Evolutionary conservation across 495 filamentous ascomycete genomes (phyloP).

Genomic region (Lepidopterella palustris): DNA sequence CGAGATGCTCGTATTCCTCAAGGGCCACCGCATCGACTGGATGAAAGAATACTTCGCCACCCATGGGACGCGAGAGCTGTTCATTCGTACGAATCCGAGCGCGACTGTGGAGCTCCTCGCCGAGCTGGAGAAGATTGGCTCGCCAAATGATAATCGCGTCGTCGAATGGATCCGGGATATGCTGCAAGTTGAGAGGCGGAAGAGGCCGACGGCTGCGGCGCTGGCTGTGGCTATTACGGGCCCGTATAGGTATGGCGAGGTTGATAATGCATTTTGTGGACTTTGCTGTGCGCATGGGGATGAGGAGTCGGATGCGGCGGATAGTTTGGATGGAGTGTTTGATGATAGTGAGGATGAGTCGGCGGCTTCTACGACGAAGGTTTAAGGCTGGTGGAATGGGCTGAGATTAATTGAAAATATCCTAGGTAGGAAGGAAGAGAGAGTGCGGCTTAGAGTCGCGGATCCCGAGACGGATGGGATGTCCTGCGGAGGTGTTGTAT

Average conservation of each 20-base stretch:
- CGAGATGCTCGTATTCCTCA: conserved; percentile 37
- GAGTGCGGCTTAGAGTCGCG: no score
- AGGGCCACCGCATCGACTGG: background rate
- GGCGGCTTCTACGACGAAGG: no score
- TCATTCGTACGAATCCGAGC: background rate
- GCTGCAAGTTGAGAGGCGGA: background rate
- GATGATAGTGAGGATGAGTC: background rate
- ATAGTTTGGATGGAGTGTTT: background rate
- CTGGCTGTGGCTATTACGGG: background rate
- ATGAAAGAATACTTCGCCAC: background rate
- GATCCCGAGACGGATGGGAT: no score
- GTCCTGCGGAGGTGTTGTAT: no score
- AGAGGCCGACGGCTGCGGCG: background rate
- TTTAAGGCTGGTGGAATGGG: no score
- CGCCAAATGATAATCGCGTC: background rate
- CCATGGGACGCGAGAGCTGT: background rate
- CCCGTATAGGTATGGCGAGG: background rate
- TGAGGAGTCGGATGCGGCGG: background rate
- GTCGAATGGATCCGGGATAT: background rate
- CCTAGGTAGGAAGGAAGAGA: no score
- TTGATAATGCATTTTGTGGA: background rate
- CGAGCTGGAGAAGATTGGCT: background rate
- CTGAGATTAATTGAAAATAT: no score
- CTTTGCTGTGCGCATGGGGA: background rate
- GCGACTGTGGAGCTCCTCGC: background rate